Evolutionary conservation across 345 rosid species (phyloP).

Genomic region (Litchi chinensis): DNA sequence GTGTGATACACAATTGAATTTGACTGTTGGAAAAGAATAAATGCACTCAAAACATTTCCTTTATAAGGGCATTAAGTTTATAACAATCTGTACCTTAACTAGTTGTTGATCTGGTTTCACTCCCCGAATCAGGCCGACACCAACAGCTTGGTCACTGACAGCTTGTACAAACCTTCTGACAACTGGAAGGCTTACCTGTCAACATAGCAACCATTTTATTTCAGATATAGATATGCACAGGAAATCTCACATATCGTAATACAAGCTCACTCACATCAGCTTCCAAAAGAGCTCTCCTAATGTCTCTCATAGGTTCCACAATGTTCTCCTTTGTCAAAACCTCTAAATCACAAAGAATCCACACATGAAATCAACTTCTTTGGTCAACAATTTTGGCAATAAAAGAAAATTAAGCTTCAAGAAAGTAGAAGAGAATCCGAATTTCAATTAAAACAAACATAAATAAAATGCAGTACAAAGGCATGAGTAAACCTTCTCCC

Average conservation of each 20-base stretch:
- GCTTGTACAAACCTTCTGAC: slow-evolving; percentile 94
- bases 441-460: not conserved
- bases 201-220: slow-evolving; percentile 23
- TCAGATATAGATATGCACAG: not conserved
- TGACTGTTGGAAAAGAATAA: not conserved
- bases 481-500: slow-evolving; percentile 72
- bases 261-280: slow-evolving; percentile 82
- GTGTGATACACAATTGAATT: not conserved
- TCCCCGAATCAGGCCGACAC: slow-evolving; percentile 79
- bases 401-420: not conserved
- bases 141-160: slow-evolving; percentile 89
- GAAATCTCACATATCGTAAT: slow-evolving; percentile 6
- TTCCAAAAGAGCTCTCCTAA: slow-evolving; percentile 94
- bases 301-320: slow-evolving; percentile 95
- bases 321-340: slow-evolving; percentile 92
- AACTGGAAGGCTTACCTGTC: slow-evolving; percentile 95
- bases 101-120: slow-evolving; percentile 95
- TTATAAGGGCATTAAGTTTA: slow-evolving; percentile 10
- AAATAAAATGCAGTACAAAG: not conserved
- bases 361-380: not conserved
- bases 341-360: slow-evolving; percentile 50
- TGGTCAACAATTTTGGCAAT: not conserved
- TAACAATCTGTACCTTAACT: slow-evolving; percentile 70
- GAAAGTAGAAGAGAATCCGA: no score
- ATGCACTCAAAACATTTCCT: not conserved